Percentiles rank a stretch among this genome's conserved stretches.
Evolutionary conservation across 164 flowering plant species (phyloP).

Genomic region (Cinnamomum micranthum): DNA sequence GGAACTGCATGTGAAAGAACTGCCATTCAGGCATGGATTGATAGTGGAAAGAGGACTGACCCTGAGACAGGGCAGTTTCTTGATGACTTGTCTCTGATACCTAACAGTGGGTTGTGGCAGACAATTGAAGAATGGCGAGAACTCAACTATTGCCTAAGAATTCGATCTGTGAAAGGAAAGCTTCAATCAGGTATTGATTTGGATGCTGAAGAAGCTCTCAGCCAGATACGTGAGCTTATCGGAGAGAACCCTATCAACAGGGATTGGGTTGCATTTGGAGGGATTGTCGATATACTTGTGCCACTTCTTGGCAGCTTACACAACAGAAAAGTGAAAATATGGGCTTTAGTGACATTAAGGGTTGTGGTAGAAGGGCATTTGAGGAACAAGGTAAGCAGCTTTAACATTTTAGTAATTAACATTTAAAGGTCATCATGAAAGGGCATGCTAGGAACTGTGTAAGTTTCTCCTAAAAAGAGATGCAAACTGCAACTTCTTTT

Average conservation of each 20-base stretch:
- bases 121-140: conserved; percentile 77
- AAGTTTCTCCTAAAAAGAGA: too few relatives aligned
- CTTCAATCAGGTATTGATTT: conserved; percentile 31
- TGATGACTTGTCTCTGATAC: conserved; percentile 42
- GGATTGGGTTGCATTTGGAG: conserved; percentile 64
- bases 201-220: conserved; percentile 40
- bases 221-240: conserved; percentile 45
- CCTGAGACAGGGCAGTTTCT: conserved; percentile 52
- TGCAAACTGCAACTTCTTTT: too few relatives aligned
- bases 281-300: conserved; percentile 38
- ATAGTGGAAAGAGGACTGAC: conserved; percentile 42
- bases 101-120: conserved; percentile 50
- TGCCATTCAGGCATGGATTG: conserved; percentile 54
- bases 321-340: conserved; percentile 36
- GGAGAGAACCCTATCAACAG: conserved; percentile 53
- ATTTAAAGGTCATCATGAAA: too few relatives aligned
- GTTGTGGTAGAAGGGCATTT: conserved; percentile 45
- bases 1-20: conserved; percentile 64
- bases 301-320: conserved; percentile 38
- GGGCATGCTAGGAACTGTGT: too few relatives aligned
- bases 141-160: conserved; percentile 53
- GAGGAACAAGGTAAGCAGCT: conserved; percentile 52
- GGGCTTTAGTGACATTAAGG: conserved; percentile 39
- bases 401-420: too few relatives aligned
- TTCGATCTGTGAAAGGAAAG: conserved; percentile 42